Evolutionary conservation across 2,329 filamentous ascomycete species (phyloP).

Genomic region (Clarireedia monteithiana): DNA sequence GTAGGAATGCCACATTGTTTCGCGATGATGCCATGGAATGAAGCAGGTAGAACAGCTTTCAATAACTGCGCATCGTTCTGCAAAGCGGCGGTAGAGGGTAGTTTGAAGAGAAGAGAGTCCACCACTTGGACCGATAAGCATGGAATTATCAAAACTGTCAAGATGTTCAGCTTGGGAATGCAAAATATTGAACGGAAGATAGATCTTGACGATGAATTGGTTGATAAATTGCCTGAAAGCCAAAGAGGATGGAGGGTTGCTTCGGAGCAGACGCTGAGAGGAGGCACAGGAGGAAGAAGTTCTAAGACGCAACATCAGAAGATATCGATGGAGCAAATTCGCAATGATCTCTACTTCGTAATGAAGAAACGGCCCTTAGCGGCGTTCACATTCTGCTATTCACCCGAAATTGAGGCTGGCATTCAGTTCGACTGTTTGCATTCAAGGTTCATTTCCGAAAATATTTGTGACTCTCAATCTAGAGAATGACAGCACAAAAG

Average conservation of each 20-base stretch:
- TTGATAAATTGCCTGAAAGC: not conserved
- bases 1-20: constrained; percentile 79
- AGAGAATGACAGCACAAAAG: too few species aligned
- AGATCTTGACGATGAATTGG: not conserved
- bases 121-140: constrained; percentile 1
- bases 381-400: too few species aligned
- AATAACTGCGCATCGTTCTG: constrained; percentile 1
- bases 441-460: too few species aligned
- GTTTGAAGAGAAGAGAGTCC: not conserved
- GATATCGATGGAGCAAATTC: too few species aligned
- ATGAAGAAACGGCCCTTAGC: too few species aligned
- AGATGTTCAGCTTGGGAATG: not conserved
- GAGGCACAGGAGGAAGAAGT: not conserved
- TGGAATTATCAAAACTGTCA: not conserved
- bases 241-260: constrained; percentile 1
- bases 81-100: not conserved
- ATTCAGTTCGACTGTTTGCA: too few species aligned
- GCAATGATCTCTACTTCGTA: too few species aligned
- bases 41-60: constrained; percentile 4
- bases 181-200: not conserved
- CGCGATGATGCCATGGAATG: constrained; percentile 36
- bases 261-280: constrained; percentile 1
- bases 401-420: too few species aligned
- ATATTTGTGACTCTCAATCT: too few species aligned
- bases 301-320: not conserved